Evolutionary conservation across 495 filamentous ascomycete species (phyloP), one percentile per base, ranked within the genome.

Genomic region (Lophium mytilinum): DNA sequence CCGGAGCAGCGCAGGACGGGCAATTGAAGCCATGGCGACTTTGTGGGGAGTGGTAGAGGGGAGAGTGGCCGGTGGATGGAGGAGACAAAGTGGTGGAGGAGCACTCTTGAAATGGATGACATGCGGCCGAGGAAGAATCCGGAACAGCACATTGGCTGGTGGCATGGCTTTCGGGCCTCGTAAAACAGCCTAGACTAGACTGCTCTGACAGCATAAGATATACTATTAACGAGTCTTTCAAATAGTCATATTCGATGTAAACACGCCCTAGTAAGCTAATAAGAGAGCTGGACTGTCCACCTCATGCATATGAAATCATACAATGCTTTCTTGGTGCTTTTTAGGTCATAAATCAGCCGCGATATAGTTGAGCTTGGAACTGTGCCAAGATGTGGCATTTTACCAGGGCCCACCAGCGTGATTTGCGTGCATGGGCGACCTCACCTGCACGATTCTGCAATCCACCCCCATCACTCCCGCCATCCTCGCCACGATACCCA

Each of bases 21-120:
- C 33, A 49, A 68, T 52, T 30, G 65, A 69, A 48, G 74, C 73
- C 73, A 75, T 76, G 60, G 61, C 56, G 42, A 50, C 41, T 19
- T 45, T 34, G 2, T 30, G 24, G 15, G 21, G 18, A 24, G 48
- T 19, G 19, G 37, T 30, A 34, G 47, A 57, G 24, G 19, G 24
- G 24, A 30, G 61, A 35, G 12, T 34, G 55, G 19, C 21, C 24
- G 9, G 47, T 39, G 53, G 40, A 46, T 30, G 24, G 51, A 18
- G 17, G 45, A 11, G 50, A 49, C 24, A 35, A 12, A 36, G 33
- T 48, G 52, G 17, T 19, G 52, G 47, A 21, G 55, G 42, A 18
- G 45, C 33, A 17, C 36, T 36, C 35, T 17, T 19, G 9, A 52
- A 50, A 37, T 10, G 42, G 37, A 24, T 39, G 36, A 52, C 30